These are phyloP conservation scores for Epithele typhae DNA, from an alignment of 768 basidiomycete species.

Conservation along the genomic window DNA sequence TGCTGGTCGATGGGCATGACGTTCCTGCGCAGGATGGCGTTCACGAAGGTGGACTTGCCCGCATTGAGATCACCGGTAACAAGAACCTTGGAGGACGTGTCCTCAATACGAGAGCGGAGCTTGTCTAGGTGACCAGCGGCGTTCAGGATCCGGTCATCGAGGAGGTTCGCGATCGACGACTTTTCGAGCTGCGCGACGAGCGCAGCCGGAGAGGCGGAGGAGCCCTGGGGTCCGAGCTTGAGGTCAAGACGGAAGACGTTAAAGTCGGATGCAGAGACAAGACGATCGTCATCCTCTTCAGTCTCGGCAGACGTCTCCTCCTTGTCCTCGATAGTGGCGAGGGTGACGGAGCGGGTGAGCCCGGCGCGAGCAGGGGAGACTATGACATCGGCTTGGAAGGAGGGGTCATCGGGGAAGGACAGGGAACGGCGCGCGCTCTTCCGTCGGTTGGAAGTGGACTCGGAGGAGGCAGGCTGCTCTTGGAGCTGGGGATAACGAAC, in stretches of 20 bases:
- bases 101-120: conserved; percentile 81
- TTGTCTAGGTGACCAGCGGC: conserved; percentile 78
- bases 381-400: conserved; percentile 60
- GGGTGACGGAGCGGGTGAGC: conserved; percentile 55
- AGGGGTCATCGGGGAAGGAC: conserved; percentile 83
- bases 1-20: conserved; percentile 98
- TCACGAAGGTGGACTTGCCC: conserved; percentile 98
- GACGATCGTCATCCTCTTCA: conserved; percentile 25
- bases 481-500: conserved; percentile 81
- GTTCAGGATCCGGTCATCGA: conserved; percentile 77
- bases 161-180: conserved; percentile 84
- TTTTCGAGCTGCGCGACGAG: conserved; percentile 93
- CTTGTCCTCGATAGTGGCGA: conserved; percentile 46
- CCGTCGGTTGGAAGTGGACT: conserved; percentile 30
- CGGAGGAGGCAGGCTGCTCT: conserved; percentile 34
- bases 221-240: conserved; percentile 75
- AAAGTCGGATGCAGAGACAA: conserved; percentile 58
- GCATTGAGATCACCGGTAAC: conserved; percentile 98
- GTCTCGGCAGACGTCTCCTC: conserved; percentile 34
- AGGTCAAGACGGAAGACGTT: conserved; percentile 90
- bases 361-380: conserved; percentile 45
- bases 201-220: conserved; percentile 54
- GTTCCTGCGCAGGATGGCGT: conserved; percentile 84
- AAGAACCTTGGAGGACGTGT: conserved; percentile 92
- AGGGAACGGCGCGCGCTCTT: conserved; percentile 60